A percentile compares a stretch with the other conserved stretches of the same genome.
phyloP scores from a whole-genome alignment of 805 yeast genomes.

The Lipomyces yamadae region DNA sequence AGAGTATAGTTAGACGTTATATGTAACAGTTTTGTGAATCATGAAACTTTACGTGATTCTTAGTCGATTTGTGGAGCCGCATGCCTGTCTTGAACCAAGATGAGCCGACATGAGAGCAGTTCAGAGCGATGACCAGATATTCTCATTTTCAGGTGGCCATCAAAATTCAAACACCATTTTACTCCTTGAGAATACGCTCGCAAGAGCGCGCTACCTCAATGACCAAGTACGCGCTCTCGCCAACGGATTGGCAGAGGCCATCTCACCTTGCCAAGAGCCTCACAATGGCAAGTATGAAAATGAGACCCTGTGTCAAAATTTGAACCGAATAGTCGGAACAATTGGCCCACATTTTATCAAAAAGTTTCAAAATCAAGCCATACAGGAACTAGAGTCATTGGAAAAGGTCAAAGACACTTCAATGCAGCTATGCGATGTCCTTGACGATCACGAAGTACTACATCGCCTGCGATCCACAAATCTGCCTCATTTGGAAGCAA shows the following conservation, averaged over 20 bases:
- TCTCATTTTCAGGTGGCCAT: not conserved
- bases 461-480: conserved; percentile 27
- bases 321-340: conserved; percentile 13
- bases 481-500: conserved; percentile 25
- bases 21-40: no score
- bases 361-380: conserved; percentile 17
- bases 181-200: not conserved
- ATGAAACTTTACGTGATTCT: no score
- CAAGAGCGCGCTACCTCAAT: not conserved
- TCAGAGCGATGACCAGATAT: not conserved
- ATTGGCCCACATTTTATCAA: conserved; percentile 16
- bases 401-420: conserved; percentile 5
- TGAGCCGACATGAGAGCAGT: no score
- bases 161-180: not conserved
- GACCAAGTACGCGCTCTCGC: not conserved
- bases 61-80: no score
- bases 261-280: not conserved
- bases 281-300: not conserved
- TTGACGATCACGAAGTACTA: not conserved
- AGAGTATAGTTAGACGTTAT: no score
- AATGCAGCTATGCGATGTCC: not conserved
- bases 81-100: no score
- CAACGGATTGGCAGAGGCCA: not conserved
- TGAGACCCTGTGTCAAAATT: not conserved
- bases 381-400: conserved; percentile 15